Conservation (phyloP, 495 filamentous ascomycete species). For the Terfezia claveryi region DNA sequence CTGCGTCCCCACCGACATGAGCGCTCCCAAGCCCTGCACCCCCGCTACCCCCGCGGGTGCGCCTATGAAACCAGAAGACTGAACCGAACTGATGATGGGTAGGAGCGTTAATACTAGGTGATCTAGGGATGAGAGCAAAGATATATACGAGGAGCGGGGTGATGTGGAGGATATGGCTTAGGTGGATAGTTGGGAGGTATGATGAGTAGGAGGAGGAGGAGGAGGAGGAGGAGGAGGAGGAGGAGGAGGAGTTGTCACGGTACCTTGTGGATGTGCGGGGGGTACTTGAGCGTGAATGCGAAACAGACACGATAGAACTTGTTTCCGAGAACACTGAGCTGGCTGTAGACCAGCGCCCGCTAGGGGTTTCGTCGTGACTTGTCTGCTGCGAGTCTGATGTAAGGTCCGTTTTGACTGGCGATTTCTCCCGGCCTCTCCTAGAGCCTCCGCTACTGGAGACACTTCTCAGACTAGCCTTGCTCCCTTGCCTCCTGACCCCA, state of each 20-base stretch:
- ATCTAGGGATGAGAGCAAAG: constrained; percentile 6
- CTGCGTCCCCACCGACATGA: neutral
- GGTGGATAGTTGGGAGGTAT: constrained; percentile 3
- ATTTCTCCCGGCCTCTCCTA: constrained; percentile 9
- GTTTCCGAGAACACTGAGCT: constrained; percentile 1
- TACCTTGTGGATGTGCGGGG: constrained; percentile 14
- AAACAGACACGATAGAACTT: constrained; percentile 3
- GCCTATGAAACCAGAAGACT: constrained; percentile 8
- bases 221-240: constrained; percentile 1
- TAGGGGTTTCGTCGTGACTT: neutral
- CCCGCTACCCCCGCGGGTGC: neutral
- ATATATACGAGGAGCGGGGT: constrained; percentile 12
- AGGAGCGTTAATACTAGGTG: constrained; percentile 7
- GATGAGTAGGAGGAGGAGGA: constrained; percentile 5
- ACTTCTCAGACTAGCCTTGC: neutral
- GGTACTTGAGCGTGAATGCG: constrained; percentile 10
- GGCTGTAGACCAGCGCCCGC: constrained; percentile 1
- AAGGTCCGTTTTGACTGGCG: constrained; percentile 3
- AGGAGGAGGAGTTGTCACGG: constrained; percentile 7
- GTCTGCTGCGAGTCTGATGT: neutral
- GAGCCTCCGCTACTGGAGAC: neutral
- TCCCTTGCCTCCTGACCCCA: neutral
- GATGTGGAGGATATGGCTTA: neutral
- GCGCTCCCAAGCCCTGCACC: neutral
- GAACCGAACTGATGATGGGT: constrained; percentile 13